phyloP scores from a whole-genome alignment of 139 green algal genomes.

The Trebouxia sp. region DNA sequence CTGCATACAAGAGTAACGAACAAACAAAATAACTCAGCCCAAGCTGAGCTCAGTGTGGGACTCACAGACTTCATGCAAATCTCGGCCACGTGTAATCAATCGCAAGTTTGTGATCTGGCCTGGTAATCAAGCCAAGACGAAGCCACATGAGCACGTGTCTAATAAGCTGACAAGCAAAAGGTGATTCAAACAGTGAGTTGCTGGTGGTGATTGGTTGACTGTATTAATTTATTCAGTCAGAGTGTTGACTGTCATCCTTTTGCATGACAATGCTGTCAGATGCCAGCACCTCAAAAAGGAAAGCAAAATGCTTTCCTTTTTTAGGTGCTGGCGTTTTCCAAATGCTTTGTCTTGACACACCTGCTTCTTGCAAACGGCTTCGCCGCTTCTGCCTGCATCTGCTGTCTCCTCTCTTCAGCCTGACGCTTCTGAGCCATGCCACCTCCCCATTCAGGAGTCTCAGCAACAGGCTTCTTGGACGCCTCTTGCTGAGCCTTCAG shows the following conservation, averaged over 20 bases:
- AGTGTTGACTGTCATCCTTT: neutral
- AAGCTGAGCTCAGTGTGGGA: too few species aligned
- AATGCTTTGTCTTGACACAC: neutral
- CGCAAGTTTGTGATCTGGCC: too few species aligned
- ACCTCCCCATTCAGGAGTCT: conserved; percentile 69
- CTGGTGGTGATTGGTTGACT: neutral
- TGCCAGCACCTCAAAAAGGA: neutral
- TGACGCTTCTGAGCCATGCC: conserved; percentile 59
- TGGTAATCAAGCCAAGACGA: too few species aligned
- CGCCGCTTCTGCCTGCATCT: conserved; percentile 53
- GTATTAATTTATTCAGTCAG: neutral
- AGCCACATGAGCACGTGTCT: too few species aligned
- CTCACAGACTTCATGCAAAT: too few species aligned
- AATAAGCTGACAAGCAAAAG: neutral
- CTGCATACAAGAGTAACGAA: neutral
- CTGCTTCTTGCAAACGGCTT: conserved; percentile 67
- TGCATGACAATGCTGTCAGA: too few species aligned
- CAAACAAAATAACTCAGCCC: neutral
- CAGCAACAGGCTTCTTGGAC: conserved; percentile 40
- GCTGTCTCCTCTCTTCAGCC: conserved; percentile 40
- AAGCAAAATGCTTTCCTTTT: neutral
- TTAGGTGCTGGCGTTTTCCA: neutral
- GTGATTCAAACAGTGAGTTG: neutral
- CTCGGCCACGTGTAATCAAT: too few species aligned
- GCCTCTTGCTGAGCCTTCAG: conserved; percentile 43